phyloP scores from a whole-genome alignment of 1,284 basidiomycete genomes.

The Cystobasidium slooffiae region DNA sequence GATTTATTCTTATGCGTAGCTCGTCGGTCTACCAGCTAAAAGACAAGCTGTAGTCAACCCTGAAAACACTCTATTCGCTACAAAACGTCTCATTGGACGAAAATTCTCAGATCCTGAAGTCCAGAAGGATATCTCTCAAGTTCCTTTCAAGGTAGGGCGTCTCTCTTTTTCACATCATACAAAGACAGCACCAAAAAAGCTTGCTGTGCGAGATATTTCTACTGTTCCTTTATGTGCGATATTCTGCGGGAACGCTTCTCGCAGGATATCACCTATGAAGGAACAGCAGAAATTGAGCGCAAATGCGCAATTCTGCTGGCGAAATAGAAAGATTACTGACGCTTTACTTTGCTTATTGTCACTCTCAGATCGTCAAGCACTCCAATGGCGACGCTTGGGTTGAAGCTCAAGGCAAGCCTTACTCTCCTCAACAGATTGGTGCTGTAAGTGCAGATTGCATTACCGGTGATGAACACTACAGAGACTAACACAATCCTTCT shows the following conservation, averaged over 20 bases:
- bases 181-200: too few species aligned
- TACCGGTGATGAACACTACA: not conserved
- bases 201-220: too few species aligned
- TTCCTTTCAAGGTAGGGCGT: slow-evolving; percentile 47
- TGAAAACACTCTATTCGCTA: slow-evolving; percentile 90
- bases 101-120: slow-evolving; percentile 93
- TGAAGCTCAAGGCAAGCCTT: slow-evolving; percentile 68
- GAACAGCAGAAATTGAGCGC: not conserved
- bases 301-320: too few species aligned
- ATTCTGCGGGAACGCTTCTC: too few species aligned
- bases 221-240: too few species aligned
- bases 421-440: slow-evolving; percentile 70
- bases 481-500: not conserved
- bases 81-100: slow-evolving; percentile 95
- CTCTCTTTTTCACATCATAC: not conserved
- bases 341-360: slow-evolving; percentile 64
- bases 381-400: slow-evolving; percentile 70
- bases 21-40: slow-evolving; percentile 91
- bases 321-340: not conserved
- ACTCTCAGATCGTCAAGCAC: slow-evolving; percentile 71
- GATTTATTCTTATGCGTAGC: too few species aligned
- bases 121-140: slow-evolving; percentile 76
- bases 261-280: too few species aligned
- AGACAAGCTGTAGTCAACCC: slow-evolving; percentile 97
- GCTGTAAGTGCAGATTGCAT: slow-evolving; percentile 61